Evolutionary conservation across 2,329 filamentous ascomycete genomes (phyloP).

Genomic region (Sphaerulina populicola): DNA sequence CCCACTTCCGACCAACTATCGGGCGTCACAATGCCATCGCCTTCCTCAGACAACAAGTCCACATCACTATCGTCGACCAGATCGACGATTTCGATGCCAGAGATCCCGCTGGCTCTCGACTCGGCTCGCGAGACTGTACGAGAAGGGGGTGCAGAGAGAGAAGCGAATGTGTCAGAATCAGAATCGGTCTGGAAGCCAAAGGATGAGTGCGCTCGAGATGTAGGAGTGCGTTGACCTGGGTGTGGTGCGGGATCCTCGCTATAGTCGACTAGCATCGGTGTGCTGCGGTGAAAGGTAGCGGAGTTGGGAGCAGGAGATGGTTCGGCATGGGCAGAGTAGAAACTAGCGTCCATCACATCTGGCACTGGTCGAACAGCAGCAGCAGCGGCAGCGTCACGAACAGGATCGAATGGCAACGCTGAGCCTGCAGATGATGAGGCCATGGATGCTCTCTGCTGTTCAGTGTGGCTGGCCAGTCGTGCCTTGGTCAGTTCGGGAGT

Average conservation of each 20-base stretch:
- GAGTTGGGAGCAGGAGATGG: constrained; percentile 18
- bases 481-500: constrained; percentile 31
- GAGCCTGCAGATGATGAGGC: constrained; percentile 6
- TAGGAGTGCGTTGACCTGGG: constrained; percentile 21
- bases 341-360: constrained; percentile 23
- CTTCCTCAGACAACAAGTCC: constrained; percentile 31
- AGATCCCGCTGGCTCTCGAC: constrained; percentile 19
- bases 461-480: constrained; percentile 24
- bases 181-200: constrained; percentile 26
- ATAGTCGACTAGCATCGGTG: constrained; percentile 21
- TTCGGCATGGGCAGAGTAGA: constrained; percentile 27
- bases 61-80: constrained; percentile 30
- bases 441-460: constrained; percentile 9
- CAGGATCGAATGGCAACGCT: constrained; percentile 25
- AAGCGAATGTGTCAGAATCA: constrained; percentile 26
- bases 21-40: constrained; percentile 32
- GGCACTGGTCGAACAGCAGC: constrained; percentile 10
- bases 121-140: constrained; percentile 15
- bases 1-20: constrained; percentile 35
- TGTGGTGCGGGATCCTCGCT: constrained; percentile 12
- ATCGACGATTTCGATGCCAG: constrained; percentile 27
- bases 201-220: constrained; percentile 20
- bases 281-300: constrained; percentile 10
- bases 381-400: constrained; percentile 26
- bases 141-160: constrained; percentile 16